phyloP scores from a whole-genome alignment of 768 basidiomycete genomes.

The Russula brevipes region DNA sequence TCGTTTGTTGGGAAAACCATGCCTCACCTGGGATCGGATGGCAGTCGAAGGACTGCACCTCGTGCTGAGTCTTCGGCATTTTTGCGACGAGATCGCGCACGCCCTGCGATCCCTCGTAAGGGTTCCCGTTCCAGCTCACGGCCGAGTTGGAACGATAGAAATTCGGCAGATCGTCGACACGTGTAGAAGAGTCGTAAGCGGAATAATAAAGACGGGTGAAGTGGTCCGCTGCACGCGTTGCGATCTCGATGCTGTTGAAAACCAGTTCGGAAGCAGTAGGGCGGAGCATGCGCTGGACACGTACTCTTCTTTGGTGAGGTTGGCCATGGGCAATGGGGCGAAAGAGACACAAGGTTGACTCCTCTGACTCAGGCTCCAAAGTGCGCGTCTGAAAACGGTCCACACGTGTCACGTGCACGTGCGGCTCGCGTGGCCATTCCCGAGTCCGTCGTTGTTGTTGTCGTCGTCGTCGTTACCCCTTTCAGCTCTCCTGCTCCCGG shows the following conservation, averaged over 20 bases:
- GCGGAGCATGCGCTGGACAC: constrained; percentile 1
- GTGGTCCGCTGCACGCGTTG: constrained; percentile 75
- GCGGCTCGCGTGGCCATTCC: not conserved
- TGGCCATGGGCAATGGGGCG: constrained; percentile 27
- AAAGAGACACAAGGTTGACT: not conserved
- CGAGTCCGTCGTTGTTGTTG: too few species aligned
- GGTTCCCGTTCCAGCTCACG: constrained; percentile 81
- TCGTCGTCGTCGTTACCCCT: too few species aligned
- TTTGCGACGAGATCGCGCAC: constrained; percentile 59
- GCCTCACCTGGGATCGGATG: constrained; percentile 76
- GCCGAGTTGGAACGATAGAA: constrained; percentile 77
- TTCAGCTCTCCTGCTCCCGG: not conserved
- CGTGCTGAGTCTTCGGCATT: constrained; percentile 79
- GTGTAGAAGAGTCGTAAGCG: constrained; percentile 75
- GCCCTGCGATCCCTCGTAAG: constrained; percentile 67
- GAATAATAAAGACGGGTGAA: constrained; percentile 80
- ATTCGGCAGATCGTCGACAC: constrained; percentile 68
- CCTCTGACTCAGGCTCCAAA: not conserved
- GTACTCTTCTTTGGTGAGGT: constrained; percentile 36
- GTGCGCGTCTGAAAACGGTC: too few species aligned
- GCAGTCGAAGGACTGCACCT: constrained; percentile 84
- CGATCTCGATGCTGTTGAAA: constrained; percentile 69
- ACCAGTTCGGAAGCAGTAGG: not conserved
- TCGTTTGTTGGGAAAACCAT: not conserved
- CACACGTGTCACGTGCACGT: not conserved